Conservation (phyloP, 148 eudicot genomes). For the Silene uniflora region DNA sequence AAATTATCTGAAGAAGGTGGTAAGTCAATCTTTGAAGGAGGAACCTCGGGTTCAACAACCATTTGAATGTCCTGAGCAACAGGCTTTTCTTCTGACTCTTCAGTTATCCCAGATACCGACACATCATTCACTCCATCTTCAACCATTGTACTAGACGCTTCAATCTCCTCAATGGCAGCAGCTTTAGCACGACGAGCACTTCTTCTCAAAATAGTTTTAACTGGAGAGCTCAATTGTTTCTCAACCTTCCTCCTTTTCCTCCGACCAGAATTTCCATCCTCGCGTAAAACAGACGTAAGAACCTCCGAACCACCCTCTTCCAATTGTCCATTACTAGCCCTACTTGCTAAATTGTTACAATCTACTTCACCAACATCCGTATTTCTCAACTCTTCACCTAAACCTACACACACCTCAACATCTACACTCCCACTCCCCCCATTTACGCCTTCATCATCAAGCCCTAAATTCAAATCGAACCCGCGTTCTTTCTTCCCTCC, state of each 20-base stretch:
- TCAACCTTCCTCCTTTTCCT: slow-evolving; percentile 48
- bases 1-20: slow-evolving; percentile 72
- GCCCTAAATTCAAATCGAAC: slow-evolving; percentile 74
- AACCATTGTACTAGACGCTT: slow-evolving; percentile 23
- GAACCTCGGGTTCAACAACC: slow-evolving; percentile 28
- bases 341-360: slow-evolving; percentile 22
- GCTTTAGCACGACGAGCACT: slow-evolving; percentile 66
- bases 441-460: slow-evolving; percentile 32
- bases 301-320: slow-evolving; percentile 27
- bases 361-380: slow-evolving; percentile 20
- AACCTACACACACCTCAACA: slow-evolving; percentile 17
- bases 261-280: slow-evolving; percentile 35
- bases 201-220: slow-evolving; percentile 64
- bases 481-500: slow-evolving; percentile 35
- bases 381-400: slow-evolving; percentile 27
- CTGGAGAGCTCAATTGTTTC: slow-evolving; percentile 30
- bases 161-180: slow-evolving; percentile 25
- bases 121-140: slow-evolving; percentile 31
- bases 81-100: slow-evolving; percentile 41
- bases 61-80: slow-evolving; percentile 25
- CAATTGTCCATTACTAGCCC: slow-evolving; percentile 21
- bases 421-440: slow-evolving; percentile 18
- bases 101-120: slow-evolving; percentile 40
- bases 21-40: slow-evolving; percentile 56
- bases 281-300: slow-evolving; percentile 24